Conservation (phyloP, 2,329 filamentous ascomycete genomes). For the Chrysoporthe deuterocubensis region DNA sequence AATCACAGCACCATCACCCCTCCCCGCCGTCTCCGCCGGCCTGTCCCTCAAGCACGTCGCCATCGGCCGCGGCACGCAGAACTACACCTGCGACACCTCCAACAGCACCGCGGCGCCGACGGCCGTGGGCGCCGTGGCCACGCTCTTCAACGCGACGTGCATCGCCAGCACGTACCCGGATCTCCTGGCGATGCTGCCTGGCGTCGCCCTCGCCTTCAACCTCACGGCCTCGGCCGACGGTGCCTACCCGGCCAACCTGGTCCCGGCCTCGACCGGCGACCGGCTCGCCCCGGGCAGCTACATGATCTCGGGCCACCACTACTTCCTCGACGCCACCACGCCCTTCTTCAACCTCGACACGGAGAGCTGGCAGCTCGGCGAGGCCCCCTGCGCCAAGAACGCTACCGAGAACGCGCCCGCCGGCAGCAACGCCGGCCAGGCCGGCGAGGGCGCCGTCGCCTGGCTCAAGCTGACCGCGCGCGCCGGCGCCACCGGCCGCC, state of each 20-base stretch:
- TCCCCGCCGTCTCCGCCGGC: slow-evolving; percentile 65
- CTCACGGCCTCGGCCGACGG: slow-evolving; percentile 44
- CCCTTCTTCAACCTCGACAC: slow-evolving; percentile 82
- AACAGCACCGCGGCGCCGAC: slow-evolving; percentile 65
- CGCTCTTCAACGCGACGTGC: slow-evolving; percentile 87
- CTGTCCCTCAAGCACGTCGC: slow-evolving; percentile 76
- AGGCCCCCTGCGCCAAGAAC: slow-evolving; percentile 66
- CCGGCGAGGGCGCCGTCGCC: slow-evolving; percentile 70
- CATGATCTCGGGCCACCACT: slow-evolving; percentile 76
- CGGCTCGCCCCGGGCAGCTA: slow-evolving; percentile 62
- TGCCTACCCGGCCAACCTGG: slow-evolving; percentile 31
- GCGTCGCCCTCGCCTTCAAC: slow-evolving; percentile 70
- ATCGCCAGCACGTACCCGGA: slow-evolving; percentile 71
- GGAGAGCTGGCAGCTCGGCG: slow-evolving; percentile 56
- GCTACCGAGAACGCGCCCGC: slow-evolving; percentile 65
- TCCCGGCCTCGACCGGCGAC: slow-evolving; percentile 23
- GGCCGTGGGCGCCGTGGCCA: slow-evolving; percentile 75
- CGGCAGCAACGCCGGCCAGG: slow-evolving; percentile 60
- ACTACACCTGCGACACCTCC: slow-evolving; percentile 80
- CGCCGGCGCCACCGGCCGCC: slow-evolving; percentile 60
- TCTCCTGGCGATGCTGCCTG: slow-evolving; percentile 66
- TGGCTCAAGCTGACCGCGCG: slow-evolving; percentile 65
- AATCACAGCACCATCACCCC: slow-evolving; percentile 54
- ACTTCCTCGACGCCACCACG: slow-evolving; percentile 71
- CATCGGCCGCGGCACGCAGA: slow-evolving; percentile 86